A percentile compares a stretch with the other conserved stretches of the same genome.
These are phyloP conservation scores for Ceratocystiopsis minuta DNA, from an alignment of 2,329 filamentous ascomycete genomes.

Conservation along the genomic window DNA sequence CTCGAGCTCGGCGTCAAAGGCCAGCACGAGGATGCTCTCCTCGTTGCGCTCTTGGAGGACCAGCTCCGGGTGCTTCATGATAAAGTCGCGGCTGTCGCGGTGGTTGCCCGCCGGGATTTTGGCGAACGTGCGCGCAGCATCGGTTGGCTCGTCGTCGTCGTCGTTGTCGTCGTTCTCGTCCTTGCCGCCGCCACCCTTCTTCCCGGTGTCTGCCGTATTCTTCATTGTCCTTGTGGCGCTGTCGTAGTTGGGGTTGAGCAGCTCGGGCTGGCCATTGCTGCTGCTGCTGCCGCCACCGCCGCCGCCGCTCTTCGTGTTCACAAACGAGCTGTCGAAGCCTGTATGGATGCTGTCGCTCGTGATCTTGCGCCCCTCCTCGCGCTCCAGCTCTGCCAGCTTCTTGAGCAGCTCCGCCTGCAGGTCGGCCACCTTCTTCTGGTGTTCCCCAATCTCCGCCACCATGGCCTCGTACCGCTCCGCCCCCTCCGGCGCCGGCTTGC, in stretches of 20 bases:
- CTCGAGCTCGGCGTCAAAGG: constrained; percentile 74
- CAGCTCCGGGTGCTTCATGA: constrained; percentile 60
- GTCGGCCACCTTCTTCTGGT: constrained; percentile 58
- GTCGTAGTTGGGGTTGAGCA: constrained; percentile 50
- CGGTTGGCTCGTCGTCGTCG: constrained; percentile 56
- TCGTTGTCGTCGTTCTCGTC: constrained; percentile 37
- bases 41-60: constrained; percentile 59
- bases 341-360: constrained; percentile 80
- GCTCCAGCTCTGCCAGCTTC: constrained; percentile 68
- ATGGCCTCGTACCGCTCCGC: constrained; percentile 56
- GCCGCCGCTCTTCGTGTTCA: constrained; percentile 40
- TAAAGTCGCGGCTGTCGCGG: constrained; percentile 52
- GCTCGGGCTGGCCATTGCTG: constrained; percentile 38
- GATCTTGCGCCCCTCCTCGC: constrained; percentile 74
- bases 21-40: constrained; percentile 76
- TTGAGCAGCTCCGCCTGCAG: constrained; percentile 57
- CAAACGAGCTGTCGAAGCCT: constrained; percentile 75
- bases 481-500: constrained; percentile 27
- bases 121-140: constrained; percentile 64
- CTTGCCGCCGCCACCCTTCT: background rate
- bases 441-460: constrained; percentile 57
- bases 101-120: constrained; percentile 64
- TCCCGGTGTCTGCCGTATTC: background rate
- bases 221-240: no score
- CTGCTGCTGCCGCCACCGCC: constrained; percentile 10